Percentiles rank a stretch among this genome's conserved stretches.
phyloP scores from a whole-genome alignment of 2,329 filamentous ascomycete species.

The Pseudocercospora pini-densiflorae region DNA sequence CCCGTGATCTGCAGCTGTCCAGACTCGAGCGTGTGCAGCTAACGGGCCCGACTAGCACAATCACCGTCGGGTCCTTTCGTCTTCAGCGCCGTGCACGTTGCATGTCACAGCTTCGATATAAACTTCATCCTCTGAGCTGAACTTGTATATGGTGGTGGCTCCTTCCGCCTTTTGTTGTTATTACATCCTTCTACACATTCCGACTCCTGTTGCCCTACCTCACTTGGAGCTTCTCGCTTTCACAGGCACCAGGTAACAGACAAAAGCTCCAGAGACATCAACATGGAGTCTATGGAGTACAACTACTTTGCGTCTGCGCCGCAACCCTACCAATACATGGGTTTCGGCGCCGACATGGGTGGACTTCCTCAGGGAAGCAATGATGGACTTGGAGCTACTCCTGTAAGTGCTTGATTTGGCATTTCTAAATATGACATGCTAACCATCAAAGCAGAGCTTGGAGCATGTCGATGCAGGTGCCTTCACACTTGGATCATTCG shows the following conservation, averaged over 20 bases:
- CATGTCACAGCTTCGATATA: constrained; percentile 13
- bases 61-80: constrained; percentile 21
- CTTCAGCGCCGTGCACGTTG: constrained; percentile 22
- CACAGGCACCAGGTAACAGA: neutral
- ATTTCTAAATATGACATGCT: constrained; percentile 4
- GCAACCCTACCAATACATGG: constrained; percentile 54
- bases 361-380: constrained; percentile 44
- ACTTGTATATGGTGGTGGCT: constrained; percentile 18
- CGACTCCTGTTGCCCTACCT: constrained; percentile 1
- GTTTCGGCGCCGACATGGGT: constrained; percentile 41
- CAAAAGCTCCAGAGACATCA: neutral
- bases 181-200: constrained; percentile 4
- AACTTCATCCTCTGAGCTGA: constrained; percentile 18
- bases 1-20: constrained; percentile 23
- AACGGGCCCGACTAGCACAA: constrained; percentile 12
- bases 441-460: constrained; percentile 30
- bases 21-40: constrained; percentile 19
- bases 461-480: constrained; percentile 31
- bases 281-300: constrained; percentile 58
- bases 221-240: neutral
- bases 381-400: constrained; percentile 43
- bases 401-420: constrained; percentile 33
- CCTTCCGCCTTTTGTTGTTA: constrained; percentile 10
- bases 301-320: constrained; percentile 55
- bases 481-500: constrained; percentile 25